Evolutionary conservation across 1,284 basidiomycete genomes (phyloP).

Genomic region (Naganishia cerealis): DNA sequence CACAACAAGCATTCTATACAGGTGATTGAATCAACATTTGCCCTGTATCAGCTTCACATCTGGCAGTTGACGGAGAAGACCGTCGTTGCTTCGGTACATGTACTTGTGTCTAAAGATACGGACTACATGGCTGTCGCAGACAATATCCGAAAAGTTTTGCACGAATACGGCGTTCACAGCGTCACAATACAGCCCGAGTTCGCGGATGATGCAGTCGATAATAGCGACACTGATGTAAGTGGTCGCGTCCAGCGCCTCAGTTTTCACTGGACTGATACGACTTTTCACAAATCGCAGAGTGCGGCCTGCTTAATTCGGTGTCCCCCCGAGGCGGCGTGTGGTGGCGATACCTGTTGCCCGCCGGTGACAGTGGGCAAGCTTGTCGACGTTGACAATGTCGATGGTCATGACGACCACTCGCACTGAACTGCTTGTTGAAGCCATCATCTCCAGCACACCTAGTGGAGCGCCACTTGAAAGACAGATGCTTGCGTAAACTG

Average conservation of each 20-base stretch:
- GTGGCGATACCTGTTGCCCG: conserved; percentile 53
- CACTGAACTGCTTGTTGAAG: neutral
- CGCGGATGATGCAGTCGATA: conserved; percentile 37
- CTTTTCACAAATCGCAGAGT: conserved; percentile 32
- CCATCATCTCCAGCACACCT: neutral
- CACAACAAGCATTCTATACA: neutral
- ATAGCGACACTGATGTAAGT: conserved; percentile 22
- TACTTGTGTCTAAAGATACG: conserved; percentile 70
- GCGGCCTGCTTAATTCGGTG: conserved; percentile 53
- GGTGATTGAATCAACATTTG: neutral
- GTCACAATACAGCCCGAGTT: conserved; percentile 70
- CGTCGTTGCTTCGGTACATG: conserved; percentile 92
- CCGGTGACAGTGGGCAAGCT: conserved; percentile 39
- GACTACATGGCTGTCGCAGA: conserved; percentile 90
- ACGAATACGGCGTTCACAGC: conserved; percentile 89
- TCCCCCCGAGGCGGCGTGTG: conserved; percentile 52
- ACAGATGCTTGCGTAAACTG: neutral
- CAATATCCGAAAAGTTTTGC: conserved; percentile 77
- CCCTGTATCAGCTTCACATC: conserved; percentile 67
- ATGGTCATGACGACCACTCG: conserved; percentile 16
- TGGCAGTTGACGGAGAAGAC: conserved; percentile 91
- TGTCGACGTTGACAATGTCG: conserved; percentile 39
- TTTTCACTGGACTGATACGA: conserved; percentile 27
- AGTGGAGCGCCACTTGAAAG: neutral
- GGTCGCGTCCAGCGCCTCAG: conserved; percentile 35